A percentile compares a stretch with the other conserved stretches of the same genome.
Evolutionary conservation across 2,329 filamentous ascomycete genomes (phyloP).

Genomic region (Aureobasidium lini): DNA sequence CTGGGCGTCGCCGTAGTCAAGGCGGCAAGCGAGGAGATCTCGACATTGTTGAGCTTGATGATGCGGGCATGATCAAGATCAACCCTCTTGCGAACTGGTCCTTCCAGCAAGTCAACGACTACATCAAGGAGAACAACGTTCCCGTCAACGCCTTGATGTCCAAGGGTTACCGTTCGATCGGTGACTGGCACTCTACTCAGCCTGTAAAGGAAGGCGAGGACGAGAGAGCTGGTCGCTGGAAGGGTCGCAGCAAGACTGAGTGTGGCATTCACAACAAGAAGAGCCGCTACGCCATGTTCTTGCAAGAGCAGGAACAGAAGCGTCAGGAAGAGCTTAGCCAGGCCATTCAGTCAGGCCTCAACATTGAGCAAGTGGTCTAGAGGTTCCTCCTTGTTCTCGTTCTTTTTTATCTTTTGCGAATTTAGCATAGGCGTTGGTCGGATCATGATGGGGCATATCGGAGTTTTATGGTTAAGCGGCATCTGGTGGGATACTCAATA

Average conservation of each 20-base stretch:
- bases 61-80: constrained; percentile 89
- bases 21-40: constrained; percentile 86
- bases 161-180: constrained; percentile 93
- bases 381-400: background rate
- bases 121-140: constrained; percentile 77
- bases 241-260: constrained; percentile 91
- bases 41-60: constrained; percentile 87
- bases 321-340: constrained; percentile 47
- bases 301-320: constrained; percentile 66
- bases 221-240: constrained; percentile 93
- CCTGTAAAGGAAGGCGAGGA: constrained; percentile 88
- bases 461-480: background rate
- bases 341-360: constrained; percentile 27
- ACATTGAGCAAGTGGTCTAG: constrained; percentile 24
- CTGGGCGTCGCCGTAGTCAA: constrained; percentile 84
- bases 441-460: constrained; percentile 17
- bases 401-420: constrained; percentile 22
- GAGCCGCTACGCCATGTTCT: constrained; percentile 81
- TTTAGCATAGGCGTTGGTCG: constrained; percentile 37
- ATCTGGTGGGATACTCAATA: constrained; percentile 12
- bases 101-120: constrained; percentile 81
- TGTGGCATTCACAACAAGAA: constrained; percentile 99
- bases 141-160: constrained; percentile 92
- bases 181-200: constrained; percentile 94
- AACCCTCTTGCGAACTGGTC: constrained; percentile 94